These are phyloP conservation scores for Salix exigua DNA, from an alignment of 345 rosid species.

Conservation along the genomic window DNA sequence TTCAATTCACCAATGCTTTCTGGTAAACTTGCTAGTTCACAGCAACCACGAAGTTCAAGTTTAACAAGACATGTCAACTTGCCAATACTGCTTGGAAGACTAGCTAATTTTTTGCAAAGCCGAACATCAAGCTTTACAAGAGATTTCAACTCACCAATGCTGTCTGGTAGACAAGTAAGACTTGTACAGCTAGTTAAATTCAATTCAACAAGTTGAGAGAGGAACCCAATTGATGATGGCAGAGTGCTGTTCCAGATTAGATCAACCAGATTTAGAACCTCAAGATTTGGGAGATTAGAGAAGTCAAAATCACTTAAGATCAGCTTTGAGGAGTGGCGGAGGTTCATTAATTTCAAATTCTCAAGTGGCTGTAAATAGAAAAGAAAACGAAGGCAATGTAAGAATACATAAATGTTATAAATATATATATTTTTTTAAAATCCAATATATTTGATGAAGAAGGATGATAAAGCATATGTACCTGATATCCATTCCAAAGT, in stretches of 20 bases:
- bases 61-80: background rate
- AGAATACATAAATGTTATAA: background rate
- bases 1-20: too few species aligned
- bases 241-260: background rate
- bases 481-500: constrained; percentile 3
- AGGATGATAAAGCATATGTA: background rate
- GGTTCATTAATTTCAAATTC: background rate
- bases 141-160: background rate
- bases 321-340: background rate
- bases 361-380: background rate
- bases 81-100: background rate
- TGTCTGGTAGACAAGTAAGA: background rate
- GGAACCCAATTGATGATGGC: too few species aligned
- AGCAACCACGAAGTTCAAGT: too few species aligned
- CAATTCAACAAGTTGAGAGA: background rate
- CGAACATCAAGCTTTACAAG: background rate
- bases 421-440: constrained; percentile 28
- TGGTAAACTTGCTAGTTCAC: too few species aligned
- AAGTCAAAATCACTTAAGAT: background rate
- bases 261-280: too few species aligned
- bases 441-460: background rate
- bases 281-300: background rate
- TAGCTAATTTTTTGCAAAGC: background rate
- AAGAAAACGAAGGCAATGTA: background rate
- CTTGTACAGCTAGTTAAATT: background rate